Conservation (phyloP, 345 rosid genomes). For the Populus deltoides region DNA sequence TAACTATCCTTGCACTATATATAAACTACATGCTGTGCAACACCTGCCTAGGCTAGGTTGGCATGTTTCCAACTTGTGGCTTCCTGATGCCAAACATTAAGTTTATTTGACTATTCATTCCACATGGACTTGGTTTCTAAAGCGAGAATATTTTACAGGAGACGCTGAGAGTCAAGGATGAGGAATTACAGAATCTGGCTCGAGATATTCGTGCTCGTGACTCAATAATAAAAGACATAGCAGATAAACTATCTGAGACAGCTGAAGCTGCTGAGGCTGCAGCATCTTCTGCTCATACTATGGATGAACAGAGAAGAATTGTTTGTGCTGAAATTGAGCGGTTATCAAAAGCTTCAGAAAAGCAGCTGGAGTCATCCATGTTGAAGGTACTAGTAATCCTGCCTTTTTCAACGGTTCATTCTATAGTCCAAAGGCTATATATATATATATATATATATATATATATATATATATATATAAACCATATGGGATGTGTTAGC, state of each 20-base stretch:
- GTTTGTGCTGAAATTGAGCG: conserved; percentile 77
- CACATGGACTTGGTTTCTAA: conserved; percentile 7
- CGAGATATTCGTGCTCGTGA: conserved; percentile 88
- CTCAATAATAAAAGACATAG: conserved; percentile 84
- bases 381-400: conserved; percentile 47
- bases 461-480: background rate
- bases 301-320: conserved; percentile 88
- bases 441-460: background rate
- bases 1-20: background rate
- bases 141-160: conserved; percentile 51
- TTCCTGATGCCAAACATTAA: background rate
- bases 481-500: background rate
- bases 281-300: conserved; percentile 83
- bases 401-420: background rate
- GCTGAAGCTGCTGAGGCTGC: conserved; percentile 99
- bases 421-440: background rate
- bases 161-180: conserved; percentile 92
- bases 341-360: conserved; percentile 54
- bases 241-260: conserved; percentile 84
- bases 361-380: conserved; percentile 49
- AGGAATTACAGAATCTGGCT: conserved; percentile 85
- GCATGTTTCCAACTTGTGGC: conserved; percentile 3
- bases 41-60: background rate
- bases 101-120: conserved; percentile 15
- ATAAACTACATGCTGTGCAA: background rate